Evolutionary conservation across 2,329 filamentous ascomycete species (phyloP), one percentile per base, ranked within the genome.

Genomic region (Fonsecaea erecta): DNA sequence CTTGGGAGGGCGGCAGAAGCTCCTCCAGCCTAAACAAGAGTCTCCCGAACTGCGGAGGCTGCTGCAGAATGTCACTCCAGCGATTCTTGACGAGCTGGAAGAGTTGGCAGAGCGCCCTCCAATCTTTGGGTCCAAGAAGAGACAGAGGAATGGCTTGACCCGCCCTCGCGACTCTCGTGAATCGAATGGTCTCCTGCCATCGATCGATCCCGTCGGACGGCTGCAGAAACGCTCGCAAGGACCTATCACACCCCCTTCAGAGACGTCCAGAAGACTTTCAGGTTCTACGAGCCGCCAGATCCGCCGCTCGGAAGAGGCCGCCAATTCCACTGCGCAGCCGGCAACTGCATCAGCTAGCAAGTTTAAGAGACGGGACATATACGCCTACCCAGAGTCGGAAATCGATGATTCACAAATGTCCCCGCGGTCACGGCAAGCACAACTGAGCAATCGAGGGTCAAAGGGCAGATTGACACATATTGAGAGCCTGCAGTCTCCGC

Each of bases 321-420:
- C 56, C 11, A 61, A 37, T 24, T 34, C 52, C 16, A 18, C 60
- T 52, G 52, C 28, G 54, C 60, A 55, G 34, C 28, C 16, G 6
- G 59, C 63, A 26, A 68, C 68, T 9, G 28, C 48, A 21, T 70
- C 69, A 28, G 66, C 64, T 8, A 53, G 57, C 26, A 72, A 70
- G 51, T 72, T 72, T 60, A 69, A 68, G 48, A 59, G 68, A 12
- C 35, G 35, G 4, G 60, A 69, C 54, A 30, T 64, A 11, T 71
- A 68, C 52, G 69, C 68, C 54, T 62, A 56, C n/a, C 67, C 68
- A 2, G 67, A 67, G 35, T 72, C 70, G 26, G 70, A 72, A 26
- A 72, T 72, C 26, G 70, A 72, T 43, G 70, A 72, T 40, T 70
- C 68, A 3, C 70, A 72, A 37, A 71, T 72, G 70, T 70, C 70